Percentiles rank a stretch among this genome's conserved stretches.
Conservation (phyloP, 371 early-diverging fungal species). For the Rhizopus sp. region DNA sequence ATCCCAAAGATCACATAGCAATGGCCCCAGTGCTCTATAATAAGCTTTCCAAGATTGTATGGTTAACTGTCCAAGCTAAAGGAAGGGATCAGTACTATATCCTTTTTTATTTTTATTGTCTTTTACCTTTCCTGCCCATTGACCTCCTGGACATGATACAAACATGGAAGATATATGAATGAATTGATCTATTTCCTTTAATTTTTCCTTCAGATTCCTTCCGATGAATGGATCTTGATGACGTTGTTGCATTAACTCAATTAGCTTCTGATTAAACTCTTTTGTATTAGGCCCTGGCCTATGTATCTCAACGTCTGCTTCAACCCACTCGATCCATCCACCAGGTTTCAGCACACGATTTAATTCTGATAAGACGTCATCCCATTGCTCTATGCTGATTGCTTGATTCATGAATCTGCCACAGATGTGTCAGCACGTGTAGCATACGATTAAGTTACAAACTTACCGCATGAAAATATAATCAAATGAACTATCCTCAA, state of each 20-base stretch:
- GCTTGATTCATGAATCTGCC: slow-evolving; percentile 40
- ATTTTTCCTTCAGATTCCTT: slow-evolving; percentile 26
- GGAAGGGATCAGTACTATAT: background rate
- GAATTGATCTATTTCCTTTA: slow-evolving; percentile 23
- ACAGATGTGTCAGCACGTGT: background rate
- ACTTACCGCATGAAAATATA: slow-evolving; percentile 50
- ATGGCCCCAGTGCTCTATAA: slow-evolving; percentile 40
- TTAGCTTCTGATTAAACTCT: slow-evolving; percentile 32
- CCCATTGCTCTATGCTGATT: slow-evolving; percentile 36
- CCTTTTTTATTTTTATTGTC: background rate
- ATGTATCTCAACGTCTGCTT: slow-evolving; percentile 40
- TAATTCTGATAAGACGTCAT: slow-evolving; percentile 28
- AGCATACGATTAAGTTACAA: background rate
- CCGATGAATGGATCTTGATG: slow-evolving; percentile 40
- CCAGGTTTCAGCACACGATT: slow-evolving; percentile 45
- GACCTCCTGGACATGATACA: slow-evolving; percentile 55
- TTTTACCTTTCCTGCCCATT: slow-evolving; percentile 55
- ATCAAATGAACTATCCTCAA: slow-evolving; percentile 47
- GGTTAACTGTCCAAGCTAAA: slow-evolving; percentile 46
- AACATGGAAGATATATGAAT: slow-evolving; percentile 29
- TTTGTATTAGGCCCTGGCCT: slow-evolving; percentile 43
- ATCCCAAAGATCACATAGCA: slow-evolving; percentile 29
- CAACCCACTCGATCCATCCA: slow-evolving; percentile 50
- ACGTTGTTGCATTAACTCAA: slow-evolving; percentile 26
- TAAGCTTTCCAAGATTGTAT: slow-evolving; percentile 52